Evolutionary conservation across 164 flowering plant genomes (phyloP).

Genomic region (Macadamia integrifolia): DNA sequence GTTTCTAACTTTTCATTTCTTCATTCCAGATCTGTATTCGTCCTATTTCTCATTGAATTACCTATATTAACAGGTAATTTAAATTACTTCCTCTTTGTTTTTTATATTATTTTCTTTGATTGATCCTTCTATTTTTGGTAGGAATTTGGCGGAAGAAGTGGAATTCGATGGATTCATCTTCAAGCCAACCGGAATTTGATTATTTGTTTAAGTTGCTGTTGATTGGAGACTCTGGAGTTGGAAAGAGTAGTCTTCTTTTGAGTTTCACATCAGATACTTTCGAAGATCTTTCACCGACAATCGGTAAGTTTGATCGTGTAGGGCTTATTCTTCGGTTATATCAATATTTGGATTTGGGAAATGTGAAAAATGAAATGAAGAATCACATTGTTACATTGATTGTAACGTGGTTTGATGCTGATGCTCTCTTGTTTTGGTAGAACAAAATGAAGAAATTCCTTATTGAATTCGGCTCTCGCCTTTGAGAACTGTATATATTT

Average conservation of each 20-base stretch:
- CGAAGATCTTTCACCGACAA: conserved; percentile 76
- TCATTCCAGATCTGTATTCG: neutral
- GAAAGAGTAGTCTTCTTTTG: conserved; percentile 63
- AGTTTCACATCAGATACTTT: conserved; percentile 65
- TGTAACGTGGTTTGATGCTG: too few relatives aligned
- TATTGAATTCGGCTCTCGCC: too few relatives aligned
- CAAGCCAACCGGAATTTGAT: conserved; percentile 50
- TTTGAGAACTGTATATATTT: too few relatives aligned
- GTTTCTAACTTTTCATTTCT: too few relatives aligned
- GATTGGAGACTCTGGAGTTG: conserved; percentile 84
- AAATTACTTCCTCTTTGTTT: neutral
- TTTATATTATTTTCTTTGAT: too few relatives aligned
- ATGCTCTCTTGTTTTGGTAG: too few relatives aligned
- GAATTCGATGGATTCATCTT: conserved; percentile 19
- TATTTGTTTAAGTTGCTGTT: conserved; percentile 66
- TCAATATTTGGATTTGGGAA: neutral
- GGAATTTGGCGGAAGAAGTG: neutral
- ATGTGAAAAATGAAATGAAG: too few relatives aligned
- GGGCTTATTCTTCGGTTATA: neutral
- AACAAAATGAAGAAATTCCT: too few relatives aligned
- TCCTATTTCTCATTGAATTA: neutral
- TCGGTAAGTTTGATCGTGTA: conserved; percentile 30
- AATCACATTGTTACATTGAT: too few relatives aligned
- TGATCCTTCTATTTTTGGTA: too few relatives aligned
- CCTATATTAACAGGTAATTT: neutral